Evolutionary conservation across 2,329 filamentous ascomycete species (phyloP), one percentile per base, ranked within the genome.

Genomic region (Thielaviopsis ethacetica): DNA sequence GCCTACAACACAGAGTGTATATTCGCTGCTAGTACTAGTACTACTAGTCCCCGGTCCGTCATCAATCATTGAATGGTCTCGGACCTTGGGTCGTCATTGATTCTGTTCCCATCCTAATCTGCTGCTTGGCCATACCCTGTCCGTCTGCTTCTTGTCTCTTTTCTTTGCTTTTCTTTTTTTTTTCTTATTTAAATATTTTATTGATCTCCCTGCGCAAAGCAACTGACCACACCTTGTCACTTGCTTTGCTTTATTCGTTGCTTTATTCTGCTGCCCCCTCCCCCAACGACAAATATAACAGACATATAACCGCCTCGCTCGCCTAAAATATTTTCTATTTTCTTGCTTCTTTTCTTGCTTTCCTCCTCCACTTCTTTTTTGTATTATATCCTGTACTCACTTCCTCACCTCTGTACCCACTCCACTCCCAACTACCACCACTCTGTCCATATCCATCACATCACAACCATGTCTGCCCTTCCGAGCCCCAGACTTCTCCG

Each of bases 401-500:
- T 50, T 5, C n/a, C 30, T n/a, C n/a, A n/a, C n/a, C n/a, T n/a
- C n/a, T n/a, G n/a, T n/a, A n/a, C n/a, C n/a, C n/a, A n/a, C n/a
- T n/a, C 26, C 55, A 38, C 26, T 50, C 5, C n/a, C 30, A 10
- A 9, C 30, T 5, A 34, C 30, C 10, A 34, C 10, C 5, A 10
- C 30, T 34, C 30, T 9, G 10, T 34, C 21, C 44, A 34, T 34
- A 34, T 34, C 30, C 5, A 34, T 34, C 30, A 34, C 10, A 65
- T 54, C 26, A 49, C 60, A 30, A 56, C 53, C 57, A 68, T 64
- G 55, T 52, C 64, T 53, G 53, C 57, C 55, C 53, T 53, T 58
- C 56, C 41, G 24, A 54, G 49, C 54, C 65, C 64, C 56, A 65
- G 63, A 30, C 57, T 64, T 57, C 65, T 66, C 51, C 66, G 73